A percentile compares a stretch with the other conserved stretches of the same genome.
Evolutionary conservation across 108 stramenopile species (phyloP).

Genomic region (Nannochloropsis granulata): DNA sequence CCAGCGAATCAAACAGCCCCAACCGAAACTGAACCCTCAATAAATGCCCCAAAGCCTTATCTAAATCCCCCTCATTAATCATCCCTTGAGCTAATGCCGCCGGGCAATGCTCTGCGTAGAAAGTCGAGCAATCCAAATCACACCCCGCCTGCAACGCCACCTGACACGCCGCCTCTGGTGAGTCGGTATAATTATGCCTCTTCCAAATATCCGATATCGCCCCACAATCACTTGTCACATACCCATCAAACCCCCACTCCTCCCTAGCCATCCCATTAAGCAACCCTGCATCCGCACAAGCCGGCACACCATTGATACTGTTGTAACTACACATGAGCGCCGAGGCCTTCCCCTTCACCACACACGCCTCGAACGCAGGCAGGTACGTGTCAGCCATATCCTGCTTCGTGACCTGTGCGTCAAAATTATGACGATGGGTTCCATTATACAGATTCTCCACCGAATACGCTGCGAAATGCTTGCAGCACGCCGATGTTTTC

Average conservation of each 20-base stretch:
- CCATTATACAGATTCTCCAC: conserved; percentile 32
- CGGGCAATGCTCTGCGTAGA: neutral
- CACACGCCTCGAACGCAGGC: conserved; percentile 48
- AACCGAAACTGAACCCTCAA: conserved; percentile 13
- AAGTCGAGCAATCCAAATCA: conserved; percentile 12
- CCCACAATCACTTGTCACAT: conserved; percentile 53
- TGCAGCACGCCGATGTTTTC: conserved; percentile 46
- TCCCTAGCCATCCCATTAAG: conserved; percentile 34
- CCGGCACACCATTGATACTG: conserved; percentile 51
- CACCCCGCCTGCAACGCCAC: neutral
- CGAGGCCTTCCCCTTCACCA: conserved; percentile 27
- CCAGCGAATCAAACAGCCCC: conserved; percentile 10
- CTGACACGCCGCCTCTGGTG: neutral
- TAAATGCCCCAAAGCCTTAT: neutral
- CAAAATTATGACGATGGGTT: conserved; percentile 36
- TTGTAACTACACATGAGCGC: conserved; percentile 63
- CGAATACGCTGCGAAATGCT: conserved; percentile 51
- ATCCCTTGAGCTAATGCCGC: neutral
- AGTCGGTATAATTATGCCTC: neutral
- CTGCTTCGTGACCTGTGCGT: conserved; percentile 24
- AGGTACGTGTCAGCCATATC: conserved; percentile 49
- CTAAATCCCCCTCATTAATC: neutral
- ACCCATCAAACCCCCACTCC: conserved; percentile 47
- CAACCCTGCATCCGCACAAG: conserved; percentile 43
- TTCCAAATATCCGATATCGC: conserved; percentile 36